Conservation (phyloP, 176 grass and related monocot species). For the Hordeum vulgare region DNA sequence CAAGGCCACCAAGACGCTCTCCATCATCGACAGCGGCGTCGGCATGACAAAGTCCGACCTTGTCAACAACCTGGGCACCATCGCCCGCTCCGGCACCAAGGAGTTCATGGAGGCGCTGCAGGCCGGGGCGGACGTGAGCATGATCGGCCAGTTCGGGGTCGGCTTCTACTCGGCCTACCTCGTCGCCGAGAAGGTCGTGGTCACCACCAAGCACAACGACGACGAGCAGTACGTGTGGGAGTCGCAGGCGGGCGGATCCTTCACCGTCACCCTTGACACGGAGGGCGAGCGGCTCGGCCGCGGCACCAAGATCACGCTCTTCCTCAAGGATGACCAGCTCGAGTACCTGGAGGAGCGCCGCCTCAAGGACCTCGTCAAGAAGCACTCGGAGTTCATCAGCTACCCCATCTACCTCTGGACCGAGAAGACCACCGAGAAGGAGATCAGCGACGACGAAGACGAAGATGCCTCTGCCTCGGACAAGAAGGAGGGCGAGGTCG, state of each 20-base stretch:
- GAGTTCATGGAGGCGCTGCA: slow-evolving; percentile 69
- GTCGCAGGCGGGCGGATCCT: slow-evolving; percentile 53
- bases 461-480: not conserved
- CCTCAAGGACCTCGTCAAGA: slow-evolving; percentile 67
- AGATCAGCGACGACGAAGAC: slow-evolving; percentile 54
- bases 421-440: slow-evolving; percentile 59
- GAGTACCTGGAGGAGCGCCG: slow-evolving; percentile 55
- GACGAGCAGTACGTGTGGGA: slow-evolving; percentile 75
- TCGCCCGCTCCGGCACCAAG: slow-evolving; percentile 49
- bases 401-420: slow-evolving; percentile 69
- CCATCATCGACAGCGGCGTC: slow-evolving; percentile 15
- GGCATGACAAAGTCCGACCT: slow-evolving; percentile 27
- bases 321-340: slow-evolving; percentile 63
- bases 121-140: slow-evolving; percentile 47
- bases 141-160: slow-evolving; percentile 65
- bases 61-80: slow-evolving; percentile 61
- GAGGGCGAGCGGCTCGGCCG: slow-evolving; percentile 41
- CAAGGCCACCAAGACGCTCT: slow-evolving; percentile 5
- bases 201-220: slow-evolving; percentile 79
- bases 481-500: slow-evolving; percentile 31
- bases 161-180: slow-evolving; percentile 65
- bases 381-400: slow-evolving; percentile 66
- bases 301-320: slow-evolving; percentile 61
- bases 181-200: slow-evolving; percentile 53
- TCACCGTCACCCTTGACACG: slow-evolving; percentile 48